Conservation (phyloP, 495 filamentous ascomycete genomes). For the Corynascus novoguineensis region DNA sequence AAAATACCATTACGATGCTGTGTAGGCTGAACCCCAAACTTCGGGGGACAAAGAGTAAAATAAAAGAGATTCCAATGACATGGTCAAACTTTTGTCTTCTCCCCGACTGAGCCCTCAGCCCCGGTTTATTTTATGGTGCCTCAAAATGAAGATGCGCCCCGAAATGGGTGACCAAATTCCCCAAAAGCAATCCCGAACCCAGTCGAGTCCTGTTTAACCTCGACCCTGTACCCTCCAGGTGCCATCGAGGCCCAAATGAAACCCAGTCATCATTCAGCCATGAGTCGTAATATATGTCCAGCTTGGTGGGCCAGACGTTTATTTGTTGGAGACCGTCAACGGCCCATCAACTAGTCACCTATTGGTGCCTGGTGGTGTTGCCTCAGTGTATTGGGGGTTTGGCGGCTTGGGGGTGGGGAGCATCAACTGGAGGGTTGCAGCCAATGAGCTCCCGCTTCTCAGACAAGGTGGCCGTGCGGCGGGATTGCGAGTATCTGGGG, state of each 20-base stretch:
- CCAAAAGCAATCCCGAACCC: slow-evolving; percentile 9
- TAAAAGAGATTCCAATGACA: slow-evolving; percentile 3
- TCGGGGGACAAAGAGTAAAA: slow-evolving; percentile 1
- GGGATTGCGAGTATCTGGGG: slow-evolving; percentile 13
- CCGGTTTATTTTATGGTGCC: slow-evolving; percentile 4
- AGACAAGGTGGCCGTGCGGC: slow-evolving; percentile 11
- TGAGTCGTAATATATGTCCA: slow-evolving; percentile 22
- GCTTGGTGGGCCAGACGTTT: background rate
- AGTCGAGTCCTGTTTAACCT: slow-evolving; percentile 25
- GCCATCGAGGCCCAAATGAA: slow-evolving; percentile 20
- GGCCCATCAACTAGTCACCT: background rate
- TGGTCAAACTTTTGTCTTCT: slow-evolving; percentile 18
- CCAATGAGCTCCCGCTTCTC: slow-evolving; percentile 18
- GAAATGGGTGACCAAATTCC: slow-evolving; percentile 11
- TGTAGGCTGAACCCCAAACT: background rate
- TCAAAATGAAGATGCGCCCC: slow-evolving; percentile 4
- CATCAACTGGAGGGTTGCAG: slow-evolving; percentile 2
- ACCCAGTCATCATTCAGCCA: slow-evolving; percentile 20
- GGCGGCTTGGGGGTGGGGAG: slow-evolving; percentile 4
- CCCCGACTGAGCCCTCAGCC: background rate
- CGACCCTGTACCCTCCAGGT: slow-evolving; percentile 14
- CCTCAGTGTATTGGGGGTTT: background rate
- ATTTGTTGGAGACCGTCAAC: background rate
- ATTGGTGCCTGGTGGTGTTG: background rate
- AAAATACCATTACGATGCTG: slow-evolving; percentile 15